A percentile compares a stretch with the other conserved stretches of the same genome.
Conservation (phyloP, 768 basidiomycete species). For the Favolaschia claudopus region DNA sequence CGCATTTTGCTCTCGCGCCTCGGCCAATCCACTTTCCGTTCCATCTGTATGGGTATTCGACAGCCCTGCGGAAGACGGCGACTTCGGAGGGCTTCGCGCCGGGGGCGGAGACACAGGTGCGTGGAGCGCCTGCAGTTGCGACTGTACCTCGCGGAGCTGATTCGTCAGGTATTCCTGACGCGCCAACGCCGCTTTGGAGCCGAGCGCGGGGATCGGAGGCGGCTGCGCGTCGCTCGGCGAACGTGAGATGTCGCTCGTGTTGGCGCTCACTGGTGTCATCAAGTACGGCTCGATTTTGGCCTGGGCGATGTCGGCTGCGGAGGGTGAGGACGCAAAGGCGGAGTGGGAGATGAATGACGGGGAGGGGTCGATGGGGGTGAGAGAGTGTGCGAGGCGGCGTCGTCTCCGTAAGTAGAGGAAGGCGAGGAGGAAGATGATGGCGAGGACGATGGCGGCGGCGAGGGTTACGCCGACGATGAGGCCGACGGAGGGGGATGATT, state of each 20-base stretch:
- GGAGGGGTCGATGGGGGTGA: not conserved
- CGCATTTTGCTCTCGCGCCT: conserved; percentile 3
- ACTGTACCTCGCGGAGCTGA: conserved; percentile 12
- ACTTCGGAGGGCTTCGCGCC: too few relatives aligned
- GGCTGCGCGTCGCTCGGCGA: not conserved
- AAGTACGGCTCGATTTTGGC: not conserved
- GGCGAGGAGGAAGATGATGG: not conserved
- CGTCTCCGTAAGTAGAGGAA: not conserved
- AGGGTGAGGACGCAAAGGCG: not conserved
- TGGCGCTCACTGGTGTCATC: not conserved
- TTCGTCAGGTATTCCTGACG: conserved; percentile 15
- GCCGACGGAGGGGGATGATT: conserved; percentile 11
- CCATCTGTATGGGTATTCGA: too few relatives aligned
- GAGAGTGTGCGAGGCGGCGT: not conserved
- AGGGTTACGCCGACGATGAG: conserved; percentile 14
- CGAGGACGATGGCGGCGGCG: not conserved
- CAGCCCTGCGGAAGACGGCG: too few relatives aligned
- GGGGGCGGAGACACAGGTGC: not conserved
- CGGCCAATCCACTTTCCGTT: not conserved
- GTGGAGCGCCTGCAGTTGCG: conserved; percentile 3
- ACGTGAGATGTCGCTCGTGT: not conserved
- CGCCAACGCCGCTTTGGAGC: conserved; percentile 7
- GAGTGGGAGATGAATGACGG: not conserved
- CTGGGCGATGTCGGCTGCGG: not conserved
- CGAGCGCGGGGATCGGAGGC: not conserved